Evolutionary conservation across 2,329 filamentous ascomycete genomes (phyloP).

Genomic region (Ophiostoma sp.): DNA sequence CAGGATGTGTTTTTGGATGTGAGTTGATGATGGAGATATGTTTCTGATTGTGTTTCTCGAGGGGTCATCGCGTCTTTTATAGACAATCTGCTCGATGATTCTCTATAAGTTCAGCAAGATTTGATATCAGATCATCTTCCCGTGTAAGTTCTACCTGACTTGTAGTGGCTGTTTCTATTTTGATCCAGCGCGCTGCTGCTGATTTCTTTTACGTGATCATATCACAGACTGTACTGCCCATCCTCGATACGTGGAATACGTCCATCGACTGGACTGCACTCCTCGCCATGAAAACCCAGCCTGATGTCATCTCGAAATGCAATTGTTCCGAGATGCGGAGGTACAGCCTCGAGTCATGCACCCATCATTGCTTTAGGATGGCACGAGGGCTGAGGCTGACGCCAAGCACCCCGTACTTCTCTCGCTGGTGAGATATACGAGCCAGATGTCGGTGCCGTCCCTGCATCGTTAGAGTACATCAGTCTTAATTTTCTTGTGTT

Average conservation of each 20-base stretch:
- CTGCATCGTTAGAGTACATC: no score
- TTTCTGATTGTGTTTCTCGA: not conserved
- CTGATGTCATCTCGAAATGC: not conserved
- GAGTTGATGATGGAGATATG: not conserved
- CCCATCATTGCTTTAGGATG: not conserved
- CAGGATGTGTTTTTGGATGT: not conserved
- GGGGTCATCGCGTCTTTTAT: not conserved
- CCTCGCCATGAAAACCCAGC: not conserved
- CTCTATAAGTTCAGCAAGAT: no score
- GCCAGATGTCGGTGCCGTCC: no score
- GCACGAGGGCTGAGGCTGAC: slow-evolving; percentile 18
- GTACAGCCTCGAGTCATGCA: slow-evolving; percentile 9
- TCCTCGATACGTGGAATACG: not conserved
- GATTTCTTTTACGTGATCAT: not conserved
- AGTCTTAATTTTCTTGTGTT: no score
- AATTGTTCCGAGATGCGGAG: not conserved
- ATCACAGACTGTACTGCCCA: not conserved
- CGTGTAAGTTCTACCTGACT: not conserved
- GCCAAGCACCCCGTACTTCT: not conserved
- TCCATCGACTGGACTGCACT: not conserved
- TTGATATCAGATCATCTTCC: not conserved
- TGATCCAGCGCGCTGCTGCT: not conserved
- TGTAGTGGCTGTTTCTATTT: not conserved
- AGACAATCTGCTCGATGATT: not conserved
- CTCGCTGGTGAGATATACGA: no score